phyloP scores from a whole-genome alignment of 1,284 basidiomycete genomes.

The Xerocomus amazonicus region DNA sequence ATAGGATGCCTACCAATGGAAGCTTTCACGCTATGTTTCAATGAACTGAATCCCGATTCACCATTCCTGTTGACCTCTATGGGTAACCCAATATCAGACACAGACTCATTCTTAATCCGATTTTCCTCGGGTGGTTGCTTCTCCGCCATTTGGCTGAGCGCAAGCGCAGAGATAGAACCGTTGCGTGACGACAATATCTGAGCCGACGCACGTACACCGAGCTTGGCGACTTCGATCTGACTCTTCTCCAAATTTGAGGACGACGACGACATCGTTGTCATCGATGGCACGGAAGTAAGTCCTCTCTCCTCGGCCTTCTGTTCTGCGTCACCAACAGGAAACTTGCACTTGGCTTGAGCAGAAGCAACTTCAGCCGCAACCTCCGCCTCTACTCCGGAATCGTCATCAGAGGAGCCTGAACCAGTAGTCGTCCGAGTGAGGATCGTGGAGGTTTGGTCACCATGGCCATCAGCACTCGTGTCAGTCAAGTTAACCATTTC shows the following conservation, averaged over 20 bases:
- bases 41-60: slow-evolving; percentile 28
- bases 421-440: slow-evolving; percentile 24
- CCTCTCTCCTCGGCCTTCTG: slow-evolving; percentile 11
- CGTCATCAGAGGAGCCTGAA: slow-evolving; percentile 19
- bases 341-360: slow-evolving; percentile 18
- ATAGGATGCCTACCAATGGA: slow-evolving; percentile 55
- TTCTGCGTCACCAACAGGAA: slow-evolving; percentile 13
- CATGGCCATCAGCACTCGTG: slow-evolving; percentile 20
- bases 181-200: slow-evolving; percentile 27
- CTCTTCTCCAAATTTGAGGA: slow-evolving; percentile 26
- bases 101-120: slow-evolving; percentile 6
- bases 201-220: slow-evolving; percentile 28
- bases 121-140: slow-evolving; percentile 10
- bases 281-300: slow-evolving; percentile 13
- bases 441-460: slow-evolving; percentile 22
- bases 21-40: slow-evolving; percentile 66
- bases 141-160: slow-evolving; percentile 4
- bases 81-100: slow-evolving; percentile 27
- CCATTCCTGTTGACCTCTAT: slow-evolving; percentile 19
- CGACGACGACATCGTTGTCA: slow-evolving; percentile 17
- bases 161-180: slow-evolving; percentile 21
- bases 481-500: slow-evolving; percentile 30
- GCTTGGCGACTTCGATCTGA: slow-evolving; percentile 30
- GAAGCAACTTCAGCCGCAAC: slow-evolving; percentile 27
- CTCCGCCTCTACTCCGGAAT: slow-evolving; percentile 31